These are phyloP conservation scores for Porcisia deanei DNA, from an alignment of 208 protist genomes.

Conservation along the genomic window DNA sequence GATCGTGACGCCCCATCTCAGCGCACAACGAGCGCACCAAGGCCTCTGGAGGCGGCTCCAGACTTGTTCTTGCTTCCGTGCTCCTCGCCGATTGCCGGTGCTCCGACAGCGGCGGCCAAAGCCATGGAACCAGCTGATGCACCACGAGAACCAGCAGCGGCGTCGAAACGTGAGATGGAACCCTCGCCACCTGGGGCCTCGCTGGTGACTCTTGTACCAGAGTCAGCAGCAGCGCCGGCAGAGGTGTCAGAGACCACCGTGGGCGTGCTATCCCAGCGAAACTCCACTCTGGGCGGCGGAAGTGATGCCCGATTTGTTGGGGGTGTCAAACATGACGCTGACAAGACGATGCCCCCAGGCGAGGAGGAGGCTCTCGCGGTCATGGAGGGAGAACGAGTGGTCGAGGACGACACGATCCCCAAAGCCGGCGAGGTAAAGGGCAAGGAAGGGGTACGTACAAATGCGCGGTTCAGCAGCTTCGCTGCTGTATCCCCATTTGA, in stretches of 20 bases:
- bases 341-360: not conserved
- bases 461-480: not conserved
- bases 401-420: not conserved
- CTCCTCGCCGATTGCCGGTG: too few species aligned
- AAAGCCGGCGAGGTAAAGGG: not conserved
- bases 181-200: not conserved
- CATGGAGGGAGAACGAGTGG: not conserved
- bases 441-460: not conserved
- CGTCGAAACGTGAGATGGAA: not conserved
- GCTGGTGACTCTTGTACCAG: not conserved
- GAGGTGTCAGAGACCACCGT: not conserved
- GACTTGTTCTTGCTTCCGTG: not conserved
- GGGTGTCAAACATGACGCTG: not conserved
- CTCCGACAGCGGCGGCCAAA: not conserved
- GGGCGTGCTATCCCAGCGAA: not conserved
- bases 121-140: not conserved
- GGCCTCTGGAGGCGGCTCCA: not conserved
- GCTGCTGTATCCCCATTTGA: not conserved
- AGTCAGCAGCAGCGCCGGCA: not conserved
- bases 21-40: not conserved
- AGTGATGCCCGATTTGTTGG: not conserved
- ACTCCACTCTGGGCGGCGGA: not conserved
- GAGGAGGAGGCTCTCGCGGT: not conserved
- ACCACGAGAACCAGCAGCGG: not conserved
- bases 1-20: conserved; percentile 14